A percentile compares a stretch with the other conserved stretches of the same genome.
Conservation (phyloP, 495 filamentous ascomycete species). For the Lichina pygmaea region DNA sequence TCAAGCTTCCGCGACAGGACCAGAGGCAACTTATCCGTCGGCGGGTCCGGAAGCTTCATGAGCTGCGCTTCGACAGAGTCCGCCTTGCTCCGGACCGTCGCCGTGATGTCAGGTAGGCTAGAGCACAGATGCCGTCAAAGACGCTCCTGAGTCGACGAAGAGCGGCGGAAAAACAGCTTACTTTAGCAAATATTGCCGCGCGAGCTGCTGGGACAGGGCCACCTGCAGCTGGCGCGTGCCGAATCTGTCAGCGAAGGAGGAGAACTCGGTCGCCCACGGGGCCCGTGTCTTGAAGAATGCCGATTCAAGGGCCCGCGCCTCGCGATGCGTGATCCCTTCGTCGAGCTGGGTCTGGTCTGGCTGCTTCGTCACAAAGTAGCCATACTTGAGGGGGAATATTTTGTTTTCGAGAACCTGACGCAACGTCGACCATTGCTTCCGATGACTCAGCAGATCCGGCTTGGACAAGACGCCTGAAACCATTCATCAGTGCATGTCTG, state of each 20-base stretch:
- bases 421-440: constrained; percentile 8
- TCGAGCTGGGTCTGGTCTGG: constrained; percentile 14
- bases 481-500: neutral
- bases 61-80: neutral
- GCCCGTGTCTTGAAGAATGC: constrained; percentile 13
- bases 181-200: constrained; percentile 8
- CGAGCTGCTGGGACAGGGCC: constrained; percentile 14
- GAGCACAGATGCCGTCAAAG: neutral
- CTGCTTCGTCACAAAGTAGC: constrained; percentile 22
- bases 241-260: constrained; percentile 10
- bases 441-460: constrained; percentile 15
- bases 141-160: neutral
- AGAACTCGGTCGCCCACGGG: constrained; percentile 14
- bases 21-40: neutral
- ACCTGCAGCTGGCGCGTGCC: constrained; percentile 12
- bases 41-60: constrained; percentile 1
- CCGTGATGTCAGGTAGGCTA: constrained; percentile 2
- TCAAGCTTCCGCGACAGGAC: neutral
- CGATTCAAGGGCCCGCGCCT: constrained; percentile 14
- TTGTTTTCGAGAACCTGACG: constrained; percentile 12
- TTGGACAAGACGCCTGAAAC: constrained; percentile 19
- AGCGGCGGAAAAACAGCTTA: neutral
- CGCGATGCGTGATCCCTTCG: constrained; percentile 8
- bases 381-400: constrained; percentile 12
- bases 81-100: neutral